phyloP scores from a whole-genome alignment of 768 basidiomycete genomes.

The Suillus cothurnatus region DNA sequence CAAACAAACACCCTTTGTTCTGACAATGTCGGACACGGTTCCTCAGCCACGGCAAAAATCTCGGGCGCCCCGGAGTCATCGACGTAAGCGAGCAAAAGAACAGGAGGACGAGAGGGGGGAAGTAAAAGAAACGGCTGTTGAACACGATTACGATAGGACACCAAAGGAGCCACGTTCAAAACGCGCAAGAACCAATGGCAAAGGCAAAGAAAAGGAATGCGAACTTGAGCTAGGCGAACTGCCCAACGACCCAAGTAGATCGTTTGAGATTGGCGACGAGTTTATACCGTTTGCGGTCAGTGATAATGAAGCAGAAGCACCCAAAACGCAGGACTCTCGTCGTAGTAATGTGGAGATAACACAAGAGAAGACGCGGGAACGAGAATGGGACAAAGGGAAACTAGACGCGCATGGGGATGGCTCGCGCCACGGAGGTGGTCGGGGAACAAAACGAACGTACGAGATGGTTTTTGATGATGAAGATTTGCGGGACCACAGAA shows the following conservation, averaged over 20 bases:
- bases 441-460: conserved; percentile 46
- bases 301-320: conserved; percentile 19
- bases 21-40: background rate
- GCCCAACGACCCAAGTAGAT: conserved; percentile 14
- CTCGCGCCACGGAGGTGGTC: conserved; percentile 16
- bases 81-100: conserved; percentile 8
- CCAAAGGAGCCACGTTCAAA: conserved; percentile 20
- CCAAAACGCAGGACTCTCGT: conserved; percentile 11
- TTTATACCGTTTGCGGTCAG: conserved; percentile 31
- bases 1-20: conserved; percentile 26
- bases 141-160: conserved; percentile 4
- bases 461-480: conserved; percentile 45
- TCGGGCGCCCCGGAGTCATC: conserved; percentile 4
- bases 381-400: conserved; percentile 47
- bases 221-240: conserved; percentile 16
- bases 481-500: conserved; percentile 41
- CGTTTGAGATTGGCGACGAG: conserved; percentile 29
- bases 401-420: conserved; percentile 26
- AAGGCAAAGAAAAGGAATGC: conserved; percentile 23
- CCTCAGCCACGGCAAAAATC: conserved; percentile 1
- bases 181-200: conserved; percentile 16
- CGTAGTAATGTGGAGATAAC: conserved; percentile 21
- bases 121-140: conserved; percentile 4
- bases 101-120: conserved; percentile 6
- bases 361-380: conserved; percentile 27